Evolutionary conservation across 2,329 filamentous ascomycete genomes (phyloP).

Genomic region (Cytospora piceae): DNA sequence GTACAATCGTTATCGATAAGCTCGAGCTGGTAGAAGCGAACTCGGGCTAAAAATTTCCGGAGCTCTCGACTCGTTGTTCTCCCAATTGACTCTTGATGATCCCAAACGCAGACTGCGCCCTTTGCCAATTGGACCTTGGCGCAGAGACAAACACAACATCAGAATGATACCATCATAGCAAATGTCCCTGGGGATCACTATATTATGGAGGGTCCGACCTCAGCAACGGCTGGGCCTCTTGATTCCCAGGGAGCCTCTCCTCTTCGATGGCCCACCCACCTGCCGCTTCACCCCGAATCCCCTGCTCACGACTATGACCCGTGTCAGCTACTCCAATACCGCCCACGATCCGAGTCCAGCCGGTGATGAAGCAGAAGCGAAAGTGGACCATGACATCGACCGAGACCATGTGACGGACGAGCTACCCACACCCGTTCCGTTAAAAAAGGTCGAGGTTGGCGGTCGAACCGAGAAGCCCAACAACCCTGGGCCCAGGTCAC

Average conservation of each 20-base stretch:
- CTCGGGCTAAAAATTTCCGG: slow-evolving; percentile 11
- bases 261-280: slow-evolving; percentile 16
- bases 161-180: slow-evolving; percentile 46
- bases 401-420: slow-evolving; percentile 4
- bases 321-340: neutral
- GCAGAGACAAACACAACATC: slow-evolving; percentile 5
- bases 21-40: neutral
- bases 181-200: slow-evolving; percentile 52
- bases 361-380: neutral
- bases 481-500: neutral
- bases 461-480: neutral
- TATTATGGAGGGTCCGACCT: slow-evolving; percentile 47
- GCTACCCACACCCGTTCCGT: neutral
- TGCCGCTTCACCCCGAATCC: neutral
- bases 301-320: neutral
- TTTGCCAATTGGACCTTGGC: slow-evolving; percentile 13
- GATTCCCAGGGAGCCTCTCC: slow-evolving; percentile 34
- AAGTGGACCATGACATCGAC: neutral
- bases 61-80: neutral
- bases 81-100: neutral
- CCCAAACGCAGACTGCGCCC: slow-evolving; percentile 12
- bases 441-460: neutral
- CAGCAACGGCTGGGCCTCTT: slow-evolving; percentile 37
- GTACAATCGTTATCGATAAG: slow-evolving; percentile 22
- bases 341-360: neutral